Evolutionary conservation across 768 basidiomycete species (phyloP), one percentile per base, ranked within the genome.

Genomic region (Steccherinum ochraceum): DNA sequence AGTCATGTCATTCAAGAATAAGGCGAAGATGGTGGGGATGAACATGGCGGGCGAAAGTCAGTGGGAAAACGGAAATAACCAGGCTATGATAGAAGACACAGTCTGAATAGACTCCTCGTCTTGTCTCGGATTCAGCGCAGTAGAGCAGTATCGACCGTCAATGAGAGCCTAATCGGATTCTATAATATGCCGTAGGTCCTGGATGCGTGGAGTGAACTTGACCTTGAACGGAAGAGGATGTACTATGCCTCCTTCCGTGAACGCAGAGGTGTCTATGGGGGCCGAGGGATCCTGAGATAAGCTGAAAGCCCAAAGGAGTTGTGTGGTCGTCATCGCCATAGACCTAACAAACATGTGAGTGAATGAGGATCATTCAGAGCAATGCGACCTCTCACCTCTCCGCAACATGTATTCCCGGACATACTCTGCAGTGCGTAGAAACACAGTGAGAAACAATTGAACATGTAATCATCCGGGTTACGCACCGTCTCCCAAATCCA

Each of bases 261-360:
- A 84, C 1, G 74, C 81, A 35, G 75, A 64, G 7, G 73, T 72
- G 58, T 89, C 79, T 48, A 88, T 84, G 0, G 82, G 81, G 2
- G 69, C 64, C 0, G 64, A 57, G 0, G 77, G 74, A 56, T 84
- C 79, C 24, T 75, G 59, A 2, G 67, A 68, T 20, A 89, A 69
- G 1, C 64, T 71, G 71, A 87, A 86, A 0, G 83, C 78, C 82
- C 84, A 86, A 26, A 84, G 63, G 1, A 82, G 66, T 12, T 84
- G 70, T 0, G 81, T 81, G 0, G 80, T 75, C 51, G 83, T 86
- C 55, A 87, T 69, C 57, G 83, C 84, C 2, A 87, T 64, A 5
- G 84, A 86, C 3, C 82, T 63, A 2, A 30, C 11, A 24, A n/a
- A 23, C 23, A 13, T 12, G 12, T 20, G 2, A 2, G 11, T 25